A percentile compares a stretch with the other conserved stretches of the same genome.
Conservation (phyloP, 192 early-diverging fungal genomes). For the Geranomyces michiganensis region DNA sequence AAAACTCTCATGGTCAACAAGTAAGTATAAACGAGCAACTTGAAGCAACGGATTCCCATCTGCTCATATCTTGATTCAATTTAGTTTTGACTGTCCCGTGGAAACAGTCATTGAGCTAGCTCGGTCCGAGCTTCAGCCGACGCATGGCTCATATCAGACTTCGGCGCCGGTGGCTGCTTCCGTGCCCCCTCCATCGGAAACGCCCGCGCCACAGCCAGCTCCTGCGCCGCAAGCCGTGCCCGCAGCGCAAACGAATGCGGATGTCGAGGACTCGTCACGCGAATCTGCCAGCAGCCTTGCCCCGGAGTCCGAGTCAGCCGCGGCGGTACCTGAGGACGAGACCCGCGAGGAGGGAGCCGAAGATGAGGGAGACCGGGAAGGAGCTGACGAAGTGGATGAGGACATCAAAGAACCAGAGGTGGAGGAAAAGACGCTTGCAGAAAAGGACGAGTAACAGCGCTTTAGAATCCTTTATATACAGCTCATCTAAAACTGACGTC, state of each 20-base stretch:
- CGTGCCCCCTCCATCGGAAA: not conserved
- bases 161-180: not conserved
- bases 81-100: not conserved
- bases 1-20: slow-evolving; percentile 11
- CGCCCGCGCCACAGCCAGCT: not conserved
- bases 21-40: not conserved
- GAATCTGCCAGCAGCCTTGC: not conserved
- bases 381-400: not conserved
- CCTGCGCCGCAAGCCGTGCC: not conserved
- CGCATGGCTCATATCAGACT: too few species aligned
- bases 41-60: not conserved
- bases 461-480: too few species aligned
- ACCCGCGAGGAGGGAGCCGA: not conserved
- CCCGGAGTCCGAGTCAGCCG: not conserved
- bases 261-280: not conserved
- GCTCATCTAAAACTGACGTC: too few species aligned
- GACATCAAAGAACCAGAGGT: not conserved
- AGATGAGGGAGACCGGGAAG: not conserved
- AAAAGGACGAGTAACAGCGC: not conserved
- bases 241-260: not conserved
- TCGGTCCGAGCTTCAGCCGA: not conserved
- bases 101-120: not conserved
- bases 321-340: not conserved
- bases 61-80: not conserved
- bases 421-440: not conserved